phyloP scores from a whole-genome alignment of 371 early-diverging fungal species.

The Zychaea mexicana region DNA sequence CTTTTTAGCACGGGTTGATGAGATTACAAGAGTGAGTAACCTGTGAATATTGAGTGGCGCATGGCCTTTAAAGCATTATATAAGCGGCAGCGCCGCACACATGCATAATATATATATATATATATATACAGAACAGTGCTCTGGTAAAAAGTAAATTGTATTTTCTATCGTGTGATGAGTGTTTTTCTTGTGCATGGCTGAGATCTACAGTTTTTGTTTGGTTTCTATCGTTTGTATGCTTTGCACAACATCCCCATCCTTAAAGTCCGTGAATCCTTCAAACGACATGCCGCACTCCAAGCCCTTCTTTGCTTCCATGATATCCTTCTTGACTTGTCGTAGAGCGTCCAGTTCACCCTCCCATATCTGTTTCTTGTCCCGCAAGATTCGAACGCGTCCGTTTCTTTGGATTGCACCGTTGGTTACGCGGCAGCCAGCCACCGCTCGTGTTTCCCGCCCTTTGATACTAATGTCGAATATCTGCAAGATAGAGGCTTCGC shows the following conservation, averaged over 20 bases:
- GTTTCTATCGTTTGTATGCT: conserved; percentile 61
- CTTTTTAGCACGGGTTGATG: too few relatives aligned
- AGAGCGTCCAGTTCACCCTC: conserved; percentile 69
- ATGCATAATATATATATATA: too few relatives aligned
- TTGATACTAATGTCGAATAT: conserved; percentile 80
- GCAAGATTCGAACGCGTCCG: conserved; percentile 67
- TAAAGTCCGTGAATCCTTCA: conserved; percentile 74
- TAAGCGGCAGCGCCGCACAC: too few relatives aligned
- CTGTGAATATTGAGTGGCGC: too few relatives aligned
- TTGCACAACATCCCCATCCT: conserved; percentile 85
- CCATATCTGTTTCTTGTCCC: conserved; percentile 68
- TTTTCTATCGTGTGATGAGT: too few relatives aligned
- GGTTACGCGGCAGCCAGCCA: conserved; percentile 89
- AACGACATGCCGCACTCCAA: conserved; percentile 92
- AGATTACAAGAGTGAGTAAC: too few relatives aligned
- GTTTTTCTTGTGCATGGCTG: too few relatives aligned
- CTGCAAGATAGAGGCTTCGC: conserved; percentile 88
- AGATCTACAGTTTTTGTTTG: conserved; percentile 36
- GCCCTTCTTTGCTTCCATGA: conserved; percentile 86
- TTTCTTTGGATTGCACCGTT: conserved; percentile 73
- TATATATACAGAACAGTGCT: too few relatives aligned
- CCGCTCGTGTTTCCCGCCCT: conserved; percentile 58
- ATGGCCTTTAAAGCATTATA: too few relatives aligned
- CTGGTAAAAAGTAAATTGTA: too few relatives aligned
- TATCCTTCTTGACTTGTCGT: conserved; percentile 87